Percentiles rank a stretch among this genome's conserved stretches.
Conservation (phyloP, 2,329 filamentous ascomycete species). For the Ceratocystis eucalypticola region DNA sequence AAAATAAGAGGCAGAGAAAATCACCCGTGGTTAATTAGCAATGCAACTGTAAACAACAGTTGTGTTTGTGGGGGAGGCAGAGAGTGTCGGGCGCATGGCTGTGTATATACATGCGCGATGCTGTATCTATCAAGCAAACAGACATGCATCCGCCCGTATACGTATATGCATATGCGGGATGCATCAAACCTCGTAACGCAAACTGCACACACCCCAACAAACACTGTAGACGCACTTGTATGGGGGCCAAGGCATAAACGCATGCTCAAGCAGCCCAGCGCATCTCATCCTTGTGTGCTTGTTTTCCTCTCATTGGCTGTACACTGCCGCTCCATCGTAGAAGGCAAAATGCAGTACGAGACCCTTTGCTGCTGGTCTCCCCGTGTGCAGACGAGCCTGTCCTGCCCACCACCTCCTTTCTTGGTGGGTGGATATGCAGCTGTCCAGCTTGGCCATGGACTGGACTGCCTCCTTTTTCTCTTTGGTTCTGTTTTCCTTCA, state of each 20-base stretch:
- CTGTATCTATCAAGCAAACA: background rate
- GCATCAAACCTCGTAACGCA: background rate
- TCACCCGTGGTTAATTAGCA: background rate
- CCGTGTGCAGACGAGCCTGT: too few relatives aligned
- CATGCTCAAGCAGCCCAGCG: too few relatives aligned
- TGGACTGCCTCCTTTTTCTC: background rate
- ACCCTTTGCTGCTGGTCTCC: too few relatives aligned
- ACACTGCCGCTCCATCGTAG: too few relatives aligned
- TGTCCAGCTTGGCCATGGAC: background rate
- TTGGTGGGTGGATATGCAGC: background rate
- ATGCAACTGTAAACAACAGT: background rate
- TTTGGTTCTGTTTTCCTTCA: background rate
- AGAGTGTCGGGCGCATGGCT: background rate
- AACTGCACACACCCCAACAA: background rate
- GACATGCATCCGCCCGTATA: background rate
- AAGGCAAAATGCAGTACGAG: too few relatives aligned
- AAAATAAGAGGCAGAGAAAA: background rate
- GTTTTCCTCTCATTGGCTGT: too few relatives aligned
- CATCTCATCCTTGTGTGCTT: too few relatives aligned
- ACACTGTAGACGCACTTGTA: background rate
- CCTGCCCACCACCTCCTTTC: too few relatives aligned
- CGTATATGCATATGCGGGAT: background rate
- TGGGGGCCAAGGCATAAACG: too few relatives aligned
- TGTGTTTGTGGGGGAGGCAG: background rate
- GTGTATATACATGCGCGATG: background rate